Evolutionary conservation across 768 basidiomycete species (phyloP), one percentile per base, ranked within the genome.

Genomic region (Lactarius trivialis): DNA sequence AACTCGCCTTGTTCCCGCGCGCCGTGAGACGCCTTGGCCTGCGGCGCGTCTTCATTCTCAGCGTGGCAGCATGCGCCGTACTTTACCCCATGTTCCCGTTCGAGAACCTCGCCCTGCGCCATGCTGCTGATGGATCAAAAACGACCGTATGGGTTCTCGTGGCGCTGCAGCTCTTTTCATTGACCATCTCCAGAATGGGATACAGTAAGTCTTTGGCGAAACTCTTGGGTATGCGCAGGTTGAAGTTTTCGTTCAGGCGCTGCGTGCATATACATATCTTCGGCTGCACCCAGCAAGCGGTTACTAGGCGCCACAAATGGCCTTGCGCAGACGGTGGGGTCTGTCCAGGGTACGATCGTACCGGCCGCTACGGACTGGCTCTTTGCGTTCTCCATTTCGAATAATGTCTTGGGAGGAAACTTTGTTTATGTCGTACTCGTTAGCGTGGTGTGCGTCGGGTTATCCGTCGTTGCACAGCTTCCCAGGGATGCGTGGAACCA

Each of bases 291-390:
- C 1, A 86, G 85, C 58, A 77, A 78, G 34, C 79, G 81, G 14
- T 81, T 84, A 6, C 77, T 89, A 5, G 88, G 88, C 14, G 81
- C 85, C 1, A 85, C 83, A n/a, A 88, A 88, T 64, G 88, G 88
- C 58, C 36, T 74, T 24, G 69, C 71, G 15, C 73, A 79, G 78
- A 67, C 71, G 56, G 56, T 68, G 34, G 70, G 72, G 39, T 75
- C 76, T 30, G 67, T 76, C 63, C 73, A 72, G 71, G 75, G 78
- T 45, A 60, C 74, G 28, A 60, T 80, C 56, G 87, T 85, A 21
- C 84, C 85, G 7, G 80, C 81, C 19, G 67, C 76, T 2, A 76
- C 85, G 3, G 83, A 81, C 63, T 85, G 85, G 52, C 75, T 87
- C 54, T 89, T 85, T 73, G 84, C 87, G 28, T 69, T 88, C 39